Percentiles rank a stretch among this genome's conserved stretches.
These are phyloP conservation scores for Trametes cingulata DNA, from an alignment of 768 basidiomycete species.

Conservation along the genomic window DNA sequence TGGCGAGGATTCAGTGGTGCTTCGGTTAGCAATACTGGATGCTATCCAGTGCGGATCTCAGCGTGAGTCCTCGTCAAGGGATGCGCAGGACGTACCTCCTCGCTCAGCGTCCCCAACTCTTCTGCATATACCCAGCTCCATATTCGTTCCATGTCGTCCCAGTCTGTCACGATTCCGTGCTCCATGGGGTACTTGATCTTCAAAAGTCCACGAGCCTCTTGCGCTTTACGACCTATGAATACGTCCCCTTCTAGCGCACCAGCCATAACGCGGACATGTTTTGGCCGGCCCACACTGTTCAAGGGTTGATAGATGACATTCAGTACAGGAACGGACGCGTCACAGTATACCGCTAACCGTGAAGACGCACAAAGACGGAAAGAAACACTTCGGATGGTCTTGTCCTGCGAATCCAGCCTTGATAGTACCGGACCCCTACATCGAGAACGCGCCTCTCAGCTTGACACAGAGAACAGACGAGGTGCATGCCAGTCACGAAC, in stretches of 20 bases:
- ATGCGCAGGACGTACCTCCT: slow-evolving; percentile 69
- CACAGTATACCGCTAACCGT: slow-evolving; percentile 35
- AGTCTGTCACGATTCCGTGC: slow-evolving; percentile 98
- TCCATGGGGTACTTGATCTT: slow-evolving; percentile 99
- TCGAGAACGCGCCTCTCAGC: not conserved
- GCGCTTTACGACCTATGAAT: slow-evolving; percentile 93
- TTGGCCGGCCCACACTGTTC: slow-evolving; percentile 88
- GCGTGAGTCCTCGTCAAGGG: no score
- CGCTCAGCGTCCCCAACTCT: slow-evolving; percentile 91
- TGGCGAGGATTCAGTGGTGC: slow-evolving; percentile 95
- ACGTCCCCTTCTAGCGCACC: slow-evolving; percentile 95
- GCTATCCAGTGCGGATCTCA: slow-evolving; percentile 48
- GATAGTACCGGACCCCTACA: slow-evolving; percentile 94
- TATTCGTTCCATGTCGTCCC: slow-evolving; percentile 99
- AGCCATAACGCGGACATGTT: slow-evolving; percentile 97
- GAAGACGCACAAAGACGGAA: slow-evolving; percentile 91
- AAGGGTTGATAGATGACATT: slow-evolving; percentile 11
- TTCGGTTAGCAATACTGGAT: slow-evolving; percentile 96
- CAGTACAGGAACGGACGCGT: slow-evolving; percentile 15
- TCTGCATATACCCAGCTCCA: slow-evolving; percentile 98
- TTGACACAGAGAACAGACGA: slow-evolving; percentile 27
- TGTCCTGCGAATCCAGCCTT: slow-evolving; percentile 99
- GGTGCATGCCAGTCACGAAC: slow-evolving; percentile 50
- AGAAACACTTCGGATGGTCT: slow-evolving; percentile 99
- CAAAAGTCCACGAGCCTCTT: slow-evolving; percentile 92